Conservation (phyloP, 495 filamentous ascomycete species). For the Aspergillus avenaceus region DNA sequence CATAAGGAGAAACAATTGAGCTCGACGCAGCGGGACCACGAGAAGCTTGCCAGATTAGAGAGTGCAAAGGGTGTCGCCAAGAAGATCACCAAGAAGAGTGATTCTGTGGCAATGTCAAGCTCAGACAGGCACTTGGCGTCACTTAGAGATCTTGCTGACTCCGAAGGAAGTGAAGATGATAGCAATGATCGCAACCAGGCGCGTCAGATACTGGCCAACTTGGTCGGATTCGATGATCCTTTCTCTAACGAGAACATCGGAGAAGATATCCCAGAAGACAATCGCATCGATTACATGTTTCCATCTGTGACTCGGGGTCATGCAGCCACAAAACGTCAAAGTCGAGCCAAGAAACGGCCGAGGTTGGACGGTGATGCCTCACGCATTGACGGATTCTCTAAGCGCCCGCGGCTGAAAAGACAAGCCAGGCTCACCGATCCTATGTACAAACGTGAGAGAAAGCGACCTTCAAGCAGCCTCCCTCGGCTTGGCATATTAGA, state of each 20-base stretch:
- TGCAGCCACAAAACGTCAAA: conserved; percentile 14
- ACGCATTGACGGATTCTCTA: conserved; percentile 15
- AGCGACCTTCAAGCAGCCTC: conserved; percentile 19
- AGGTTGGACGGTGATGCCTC: conserved; percentile 11
- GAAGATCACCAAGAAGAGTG: conserved; percentile 28
- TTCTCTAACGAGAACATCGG: conserved; percentile 20
- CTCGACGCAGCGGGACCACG: conserved; percentile 17
- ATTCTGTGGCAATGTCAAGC: conserved; percentile 9
- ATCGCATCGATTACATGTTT: conserved; percentile 56
- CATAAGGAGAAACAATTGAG: conserved; percentile 30
- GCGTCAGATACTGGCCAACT: conserved; percentile 1
- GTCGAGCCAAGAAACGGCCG: conserved; percentile 41
- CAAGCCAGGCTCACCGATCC: conserved; percentile 32
- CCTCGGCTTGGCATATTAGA: conserved; percentile 72
- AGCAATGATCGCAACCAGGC: conserved; percentile 8
- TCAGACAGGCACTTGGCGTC: conserved; percentile 16
- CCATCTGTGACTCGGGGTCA: conserved; percentile 29
- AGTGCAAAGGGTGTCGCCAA: conserved; percentile 44
- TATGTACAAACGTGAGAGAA: conserved; percentile 27
- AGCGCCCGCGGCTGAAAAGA: conserved; percentile 25
- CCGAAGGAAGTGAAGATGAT: conserved; percentile 42
- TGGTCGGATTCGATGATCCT: conserved; percentile 20
- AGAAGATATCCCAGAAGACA: conserved; percentile 51
- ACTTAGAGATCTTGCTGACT: conserved; percentile 43
- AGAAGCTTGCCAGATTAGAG: conserved; percentile 17